Evolutionary conservation across 345 rosid genomes (phyloP).

Genomic region (Toxicodendron radicans): DNA sequence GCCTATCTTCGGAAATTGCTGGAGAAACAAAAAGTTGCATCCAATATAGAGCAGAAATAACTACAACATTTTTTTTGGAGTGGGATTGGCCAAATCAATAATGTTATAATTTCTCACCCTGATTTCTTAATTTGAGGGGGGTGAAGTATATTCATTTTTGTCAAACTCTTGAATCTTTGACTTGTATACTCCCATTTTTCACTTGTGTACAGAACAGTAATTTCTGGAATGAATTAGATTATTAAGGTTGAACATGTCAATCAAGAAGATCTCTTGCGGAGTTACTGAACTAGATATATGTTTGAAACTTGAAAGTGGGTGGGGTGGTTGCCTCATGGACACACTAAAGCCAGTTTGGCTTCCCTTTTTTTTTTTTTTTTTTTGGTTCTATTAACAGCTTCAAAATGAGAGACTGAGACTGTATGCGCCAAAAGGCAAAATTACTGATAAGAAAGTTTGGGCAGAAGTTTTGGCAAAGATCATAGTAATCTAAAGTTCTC

Average conservation of each 20-base stretch:
- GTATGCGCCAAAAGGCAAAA: too few species aligned
- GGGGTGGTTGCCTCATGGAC: not conserved
- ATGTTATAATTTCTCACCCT: not conserved
- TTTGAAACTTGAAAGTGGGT: too few species aligned
- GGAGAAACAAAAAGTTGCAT: constrained; percentile 74
- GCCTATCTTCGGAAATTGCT: constrained; percentile 83
- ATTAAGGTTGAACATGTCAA: not conserved
- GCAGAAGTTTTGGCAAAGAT: not conserved
- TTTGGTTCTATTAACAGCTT: not conserved
- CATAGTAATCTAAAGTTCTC: not conserved
- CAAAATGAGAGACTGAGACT: not conserved
- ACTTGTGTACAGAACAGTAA: not conserved
- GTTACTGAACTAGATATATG: not conserved
- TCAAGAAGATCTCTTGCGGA: not conserved
- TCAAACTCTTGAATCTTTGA: not conserved
- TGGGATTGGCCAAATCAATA: not conserved
- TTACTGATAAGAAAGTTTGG: not conserved
- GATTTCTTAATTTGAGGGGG: not conserved
- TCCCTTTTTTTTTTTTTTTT: not conserved
- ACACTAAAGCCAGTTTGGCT: too few species aligned
- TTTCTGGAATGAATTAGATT: not conserved
- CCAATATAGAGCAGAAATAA: constrained; percentile 24
- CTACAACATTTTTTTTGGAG: not conserved
- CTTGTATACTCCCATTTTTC: not conserved
- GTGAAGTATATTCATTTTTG: not conserved